A percentile compares a stretch with the other conserved stretches of the same genome.
phyloP scores from a whole-genome alignment of 208 protist species.

The Zelonia costaricensis region DNA sequence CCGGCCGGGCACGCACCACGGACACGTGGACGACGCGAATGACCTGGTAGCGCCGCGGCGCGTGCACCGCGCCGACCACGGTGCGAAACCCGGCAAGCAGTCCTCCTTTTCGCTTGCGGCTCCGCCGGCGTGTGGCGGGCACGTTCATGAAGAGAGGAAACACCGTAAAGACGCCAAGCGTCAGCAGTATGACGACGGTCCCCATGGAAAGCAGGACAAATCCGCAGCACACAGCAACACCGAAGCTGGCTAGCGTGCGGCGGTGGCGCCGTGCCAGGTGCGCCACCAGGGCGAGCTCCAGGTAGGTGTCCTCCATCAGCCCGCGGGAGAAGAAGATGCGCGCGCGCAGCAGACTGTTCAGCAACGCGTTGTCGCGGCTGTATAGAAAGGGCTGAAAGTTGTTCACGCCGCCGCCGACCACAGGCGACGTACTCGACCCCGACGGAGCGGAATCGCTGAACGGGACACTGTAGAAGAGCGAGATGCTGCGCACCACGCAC shows the following conservation, averaged over 20 bases:
- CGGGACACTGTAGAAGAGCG: constrained; percentile 57
- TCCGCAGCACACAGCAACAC: constrained; percentile 18
- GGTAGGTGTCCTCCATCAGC: constrained; percentile 79
- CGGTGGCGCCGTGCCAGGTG: constrained; percentile 42
- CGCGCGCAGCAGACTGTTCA: constrained; percentile 78
- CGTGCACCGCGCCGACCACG: constrained; percentile 7
- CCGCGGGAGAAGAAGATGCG: constrained; percentile 80
- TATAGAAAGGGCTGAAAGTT: constrained; percentile 64
- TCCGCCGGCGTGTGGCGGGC: constrained; percentile 18
- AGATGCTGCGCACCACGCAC: constrained; percentile 43
- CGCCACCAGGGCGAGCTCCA: constrained; percentile 67
- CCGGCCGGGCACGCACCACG: constrained; percentile 9
- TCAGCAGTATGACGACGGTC: constrained; percentile 37
- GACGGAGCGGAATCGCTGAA: constrained; percentile 18
- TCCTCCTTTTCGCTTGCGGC: constrained; percentile 23
- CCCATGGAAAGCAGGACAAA: constrained; percentile 52
- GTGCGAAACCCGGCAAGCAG: background rate
- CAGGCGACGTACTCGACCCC: constrained; percentile 22
- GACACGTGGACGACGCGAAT: constrained; percentile 28
- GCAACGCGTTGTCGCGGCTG: constrained; percentile 56
- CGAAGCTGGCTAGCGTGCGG: constrained; percentile 26
- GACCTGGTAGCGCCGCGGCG: constrained; percentile 20
- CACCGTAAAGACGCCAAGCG: constrained; percentile 42
- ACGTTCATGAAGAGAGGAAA: constrained; percentile 57
- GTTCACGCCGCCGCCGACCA: constrained; percentile 11